These are phyloP conservation scores for Cordyceps pruinosa DNA, from an alignment of 2,329 filamentous ascomycete genomes.

Conservation along the genomic window DNA sequence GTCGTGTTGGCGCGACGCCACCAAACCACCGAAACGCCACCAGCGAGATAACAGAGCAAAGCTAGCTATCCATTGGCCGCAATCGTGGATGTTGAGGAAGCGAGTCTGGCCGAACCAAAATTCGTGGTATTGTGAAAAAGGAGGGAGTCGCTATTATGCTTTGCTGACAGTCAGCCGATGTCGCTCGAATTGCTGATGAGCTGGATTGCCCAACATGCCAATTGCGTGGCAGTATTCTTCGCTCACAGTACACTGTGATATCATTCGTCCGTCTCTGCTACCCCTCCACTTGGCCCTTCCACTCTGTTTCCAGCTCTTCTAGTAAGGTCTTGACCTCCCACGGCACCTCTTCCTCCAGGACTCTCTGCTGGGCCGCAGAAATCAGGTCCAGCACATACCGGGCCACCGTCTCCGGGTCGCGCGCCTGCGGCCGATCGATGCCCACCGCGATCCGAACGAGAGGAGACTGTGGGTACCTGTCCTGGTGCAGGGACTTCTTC, in stretches of 20 bases:
- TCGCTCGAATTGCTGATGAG: not conserved
- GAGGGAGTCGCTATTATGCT: not conserved
- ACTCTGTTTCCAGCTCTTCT: slow-evolving; percentile 37
- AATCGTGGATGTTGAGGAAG: not conserved
- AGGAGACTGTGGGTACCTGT: slow-evolving; percentile 32
- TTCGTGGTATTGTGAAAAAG: not conserved
- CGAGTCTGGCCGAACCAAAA: not conserved
- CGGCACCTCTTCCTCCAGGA: slow-evolving; percentile 46
- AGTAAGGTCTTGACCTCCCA: slow-evolving; percentile 45
- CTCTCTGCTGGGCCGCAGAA: slow-evolving; percentile 41
- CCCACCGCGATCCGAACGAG: slow-evolving; percentile 68
- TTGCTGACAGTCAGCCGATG: not conserved
- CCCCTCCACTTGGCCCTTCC: slow-evolving; percentile 20
- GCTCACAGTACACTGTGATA: not conserved
- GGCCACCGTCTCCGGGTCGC: slow-evolving; percentile 61
- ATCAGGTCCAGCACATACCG: slow-evolving; percentile 72
- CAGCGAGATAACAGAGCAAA: slow-evolving; percentile 4
- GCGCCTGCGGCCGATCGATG: slow-evolving; percentile 72
- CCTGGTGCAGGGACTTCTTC: slow-evolving; percentile 40
- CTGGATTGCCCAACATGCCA: not conserved
- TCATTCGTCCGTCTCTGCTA: not conserved
- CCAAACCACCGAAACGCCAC: slow-evolving; percentile 8
- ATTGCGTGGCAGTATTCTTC: not conserved
- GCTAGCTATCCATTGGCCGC: not conserved
- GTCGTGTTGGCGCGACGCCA: slow-evolving; percentile 1